Evolutionary conservation across 2,329 filamentous ascomycete species (phyloP).

Genomic region (Aspergillus ruber): DNA sequence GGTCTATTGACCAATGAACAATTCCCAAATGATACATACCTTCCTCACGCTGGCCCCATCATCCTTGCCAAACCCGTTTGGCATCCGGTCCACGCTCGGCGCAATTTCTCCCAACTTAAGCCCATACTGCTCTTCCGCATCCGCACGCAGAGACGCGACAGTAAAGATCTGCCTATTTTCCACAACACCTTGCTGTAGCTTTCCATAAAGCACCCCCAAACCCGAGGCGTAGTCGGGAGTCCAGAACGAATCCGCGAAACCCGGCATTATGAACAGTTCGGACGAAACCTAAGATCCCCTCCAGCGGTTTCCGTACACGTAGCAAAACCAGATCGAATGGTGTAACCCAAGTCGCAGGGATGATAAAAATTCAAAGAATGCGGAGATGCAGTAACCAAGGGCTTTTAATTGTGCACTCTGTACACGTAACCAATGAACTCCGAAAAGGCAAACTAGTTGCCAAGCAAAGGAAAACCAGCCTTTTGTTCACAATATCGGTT

Average conservation of each 20-base stretch:
- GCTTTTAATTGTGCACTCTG: not conserved
- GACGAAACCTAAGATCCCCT: not conserved
- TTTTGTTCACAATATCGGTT: not conserved
- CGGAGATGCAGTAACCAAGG: no score
- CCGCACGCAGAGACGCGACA: conserved; percentile 86
- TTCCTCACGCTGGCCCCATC: conserved; percentile 95
- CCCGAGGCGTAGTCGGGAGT: conserved; percentile 95
- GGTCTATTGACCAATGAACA: not conserved
- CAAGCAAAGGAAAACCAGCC: not conserved
- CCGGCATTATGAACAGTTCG: conserved; percentile 58
- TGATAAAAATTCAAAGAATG: not conserved
- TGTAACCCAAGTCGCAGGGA: not conserved
- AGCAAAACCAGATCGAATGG: not conserved
- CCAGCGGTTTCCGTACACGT: not conserved
- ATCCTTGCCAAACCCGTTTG: conserved; percentile 78
- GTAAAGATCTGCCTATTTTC: conserved; percentile 93
- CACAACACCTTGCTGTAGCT: conserved; percentile 90
- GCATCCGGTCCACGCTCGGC: conserved; percentile 71
- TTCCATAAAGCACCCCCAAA: conserved; percentile 87
- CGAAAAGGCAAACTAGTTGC: not conserved
- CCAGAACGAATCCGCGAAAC: conserved; percentile 97
- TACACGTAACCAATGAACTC: not conserved
- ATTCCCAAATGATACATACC: conserved; percentile 45
- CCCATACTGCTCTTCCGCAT: conserved; percentile 88
- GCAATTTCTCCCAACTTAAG: conserved; percentile 74